Evolutionary conservation across 1,139 yeast species (phyloP), one percentile per base, ranked within the genome.

Genomic region (Candida sanyaensis): DNA sequence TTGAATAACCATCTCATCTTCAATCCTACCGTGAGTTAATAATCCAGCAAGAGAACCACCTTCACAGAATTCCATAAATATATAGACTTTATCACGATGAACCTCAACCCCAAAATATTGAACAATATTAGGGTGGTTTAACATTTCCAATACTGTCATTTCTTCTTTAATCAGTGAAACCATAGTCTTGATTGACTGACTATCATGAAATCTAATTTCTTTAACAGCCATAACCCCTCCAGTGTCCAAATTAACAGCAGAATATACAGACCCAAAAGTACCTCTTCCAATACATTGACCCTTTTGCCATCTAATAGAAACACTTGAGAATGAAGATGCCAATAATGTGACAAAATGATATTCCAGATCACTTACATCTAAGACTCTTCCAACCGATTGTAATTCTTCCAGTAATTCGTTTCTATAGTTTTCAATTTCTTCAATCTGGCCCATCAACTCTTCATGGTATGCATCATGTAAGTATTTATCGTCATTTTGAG

Each of bases 221-320:
- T 93, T 93, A 26, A 93, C 99, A 0, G 99, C 99, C 88, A 93
- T 84, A 2, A 92, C 88, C 43, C 95, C 96, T 61, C 98, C 98
- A 17, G 96, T 90, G 56, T 92, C 98, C 55, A 93, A 78, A 61
- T 93, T 91, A 30, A 90, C 88, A 0, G 97, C 96, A 0, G 96
- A 91, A 65, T 81, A 93, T 2, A 93, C 99, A 50, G 88, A 84
- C 9, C 99, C 99, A 75, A 93, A 95, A 0, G 97, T 84, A 42
- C 99, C 99, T 40, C 96, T 96, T 5, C 99, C 99, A 59, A 93
- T 83, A 59, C 84, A 91, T 50, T 87, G 82, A 43, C 97, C 96
- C 69, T 93, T 96, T 65, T 93, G 97, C 99, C 99, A 93, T 65
- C 97, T 84, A 53, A 93, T 91, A 1, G 97, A 87, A 29, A 92